These are phyloP conservation scores for Rhynchosporium secalis DNA, from an alignment of 2,329 filamentous ascomycete genomes.

Conservation along the genomic window DNA sequence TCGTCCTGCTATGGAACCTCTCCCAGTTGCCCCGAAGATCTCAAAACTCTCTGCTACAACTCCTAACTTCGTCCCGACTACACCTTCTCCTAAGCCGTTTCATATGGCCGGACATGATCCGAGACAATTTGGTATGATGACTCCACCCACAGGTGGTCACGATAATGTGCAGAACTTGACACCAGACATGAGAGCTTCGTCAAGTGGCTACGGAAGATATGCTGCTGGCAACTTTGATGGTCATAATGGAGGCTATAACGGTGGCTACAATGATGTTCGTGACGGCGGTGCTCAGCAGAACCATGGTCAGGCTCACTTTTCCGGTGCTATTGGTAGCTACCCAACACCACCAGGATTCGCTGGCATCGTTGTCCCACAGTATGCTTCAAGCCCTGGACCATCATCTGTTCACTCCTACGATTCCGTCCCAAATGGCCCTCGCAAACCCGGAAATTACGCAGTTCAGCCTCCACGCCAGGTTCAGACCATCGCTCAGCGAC, in stretches of 20 bases:
- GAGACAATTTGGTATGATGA: background rate
- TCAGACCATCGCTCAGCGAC: background rate
- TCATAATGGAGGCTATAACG: background rate
- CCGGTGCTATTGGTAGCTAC: background rate
- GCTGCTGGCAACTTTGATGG: background rate
- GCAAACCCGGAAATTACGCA: background rate
- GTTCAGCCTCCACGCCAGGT: slow-evolving; percentile 1
- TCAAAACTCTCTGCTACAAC: slow-evolving; percentile 12
- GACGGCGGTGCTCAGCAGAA: background rate
- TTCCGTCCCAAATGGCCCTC: background rate
- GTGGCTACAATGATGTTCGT: background rate
- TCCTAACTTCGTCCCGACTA: slow-evolving; percentile 13
- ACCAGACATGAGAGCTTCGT: background rate
- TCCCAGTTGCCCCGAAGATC: background rate
- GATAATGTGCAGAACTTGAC: slow-evolving; percentile 12
- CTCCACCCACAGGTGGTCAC: background rate
- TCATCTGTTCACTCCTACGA: background rate
- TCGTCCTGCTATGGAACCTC: slow-evolving; percentile 1
- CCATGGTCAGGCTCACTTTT: background rate
- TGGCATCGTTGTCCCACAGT: background rate
- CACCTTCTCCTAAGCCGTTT: background rate
- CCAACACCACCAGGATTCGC: slow-evolving; percentile 4
- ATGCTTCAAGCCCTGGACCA: background rate
- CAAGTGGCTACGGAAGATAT: background rate
- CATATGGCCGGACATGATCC: background rate